Base-by-base conservation (phyloP, 2,329 filamentous ascomycete genomes). In the Chrysoporthe austroafricana region DNA sequence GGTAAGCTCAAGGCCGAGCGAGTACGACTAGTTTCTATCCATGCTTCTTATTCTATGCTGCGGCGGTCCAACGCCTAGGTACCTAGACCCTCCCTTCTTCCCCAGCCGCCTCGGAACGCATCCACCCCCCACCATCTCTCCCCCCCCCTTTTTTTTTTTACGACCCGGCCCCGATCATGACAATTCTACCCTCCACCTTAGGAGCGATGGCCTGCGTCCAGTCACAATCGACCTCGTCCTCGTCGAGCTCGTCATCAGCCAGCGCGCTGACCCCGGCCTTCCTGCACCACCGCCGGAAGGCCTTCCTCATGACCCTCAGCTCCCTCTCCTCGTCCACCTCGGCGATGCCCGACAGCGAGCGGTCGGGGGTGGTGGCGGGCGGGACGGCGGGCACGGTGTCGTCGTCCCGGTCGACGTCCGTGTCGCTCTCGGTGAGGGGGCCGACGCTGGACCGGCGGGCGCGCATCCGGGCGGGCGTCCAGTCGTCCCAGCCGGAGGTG, bases 121-220 rank as follows among this genome's bases (percentile, higher is more conserved):
- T 7, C 18, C 11, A 48, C 57, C 4, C 13, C 32, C 7, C 46
- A 18, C 6, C 42, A 26, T 26, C 26, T 26, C 26, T 2, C 26
- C 26, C 26, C 26, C 26, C 1, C n/a, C n/a, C n/a, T n/a, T n/a
- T 26, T 26, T 26, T 26, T 26, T 26, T 61, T 18, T 36, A 52
- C 14, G 62, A 16, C 9, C n/a, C 61, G 14, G 44, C 48, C 4
- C 64, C 68, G 2, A 84, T 74, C 76, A 84, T 85, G 43, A 76
- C 77, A 54, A 97, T 96, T 60, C 93, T 86, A 1, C 92, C 93
- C 76, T 97, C 93, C 9, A 95, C 70, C 66, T 86, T 85, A 0
- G 94, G 94, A 66, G 90, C 88, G 76, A 97, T 94, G 1, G 92
- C 90, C 70, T 86, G 88, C 9, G 92, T 95, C 93, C 93, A 97